Conservation (phyloP, 345 rosid genomes). For the Sisymbrium irio region DNA sequence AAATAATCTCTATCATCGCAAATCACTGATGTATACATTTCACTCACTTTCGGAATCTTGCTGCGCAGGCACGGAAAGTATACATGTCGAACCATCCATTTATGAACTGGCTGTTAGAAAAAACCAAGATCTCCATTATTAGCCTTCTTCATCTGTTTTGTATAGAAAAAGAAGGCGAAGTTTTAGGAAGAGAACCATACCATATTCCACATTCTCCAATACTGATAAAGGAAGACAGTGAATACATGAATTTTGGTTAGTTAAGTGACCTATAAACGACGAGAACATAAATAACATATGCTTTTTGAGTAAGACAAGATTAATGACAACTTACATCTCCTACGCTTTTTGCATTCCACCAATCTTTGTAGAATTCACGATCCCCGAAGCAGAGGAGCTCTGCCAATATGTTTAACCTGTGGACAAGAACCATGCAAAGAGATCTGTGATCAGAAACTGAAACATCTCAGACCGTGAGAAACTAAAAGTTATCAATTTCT, state of each 20-base stretch:
- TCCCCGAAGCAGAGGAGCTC: slow-evolving; percentile 97
- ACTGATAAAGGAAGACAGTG: slow-evolving; percentile 54
- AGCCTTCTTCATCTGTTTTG: not conserved
- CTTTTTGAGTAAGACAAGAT: not conserved
- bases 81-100: slow-evolving; percentile 98
- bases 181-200: slow-evolving; percentile 51
- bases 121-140: slow-evolving; percentile 25
- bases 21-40: slow-evolving; percentile 7
- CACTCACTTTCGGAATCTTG: slow-evolving; percentile 72
- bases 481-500: not conserved
- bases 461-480: not conserved
- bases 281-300: not conserved
- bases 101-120: slow-evolving; percentile 89
- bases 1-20: slow-evolving; percentile 47
- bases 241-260: slow-evolving; percentile 9
- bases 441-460: not conserved
- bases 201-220: slow-evolving; percentile 99
- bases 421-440: slow-evolving; percentile 13
- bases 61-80: slow-evolving; percentile 85
- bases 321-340: slow-evolving; percentile 62
- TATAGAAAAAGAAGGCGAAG: not conserved
- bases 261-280: slow-evolving; percentile 8
- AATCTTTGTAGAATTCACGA: slow-evolving; percentile 94
- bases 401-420: slow-evolving; percentile 93
- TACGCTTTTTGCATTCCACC: slow-evolving; percentile 99